Base-by-base conservation (phyloP, 2,329 filamentous ascomycete species). In the Fusarium sp. region DNA sequence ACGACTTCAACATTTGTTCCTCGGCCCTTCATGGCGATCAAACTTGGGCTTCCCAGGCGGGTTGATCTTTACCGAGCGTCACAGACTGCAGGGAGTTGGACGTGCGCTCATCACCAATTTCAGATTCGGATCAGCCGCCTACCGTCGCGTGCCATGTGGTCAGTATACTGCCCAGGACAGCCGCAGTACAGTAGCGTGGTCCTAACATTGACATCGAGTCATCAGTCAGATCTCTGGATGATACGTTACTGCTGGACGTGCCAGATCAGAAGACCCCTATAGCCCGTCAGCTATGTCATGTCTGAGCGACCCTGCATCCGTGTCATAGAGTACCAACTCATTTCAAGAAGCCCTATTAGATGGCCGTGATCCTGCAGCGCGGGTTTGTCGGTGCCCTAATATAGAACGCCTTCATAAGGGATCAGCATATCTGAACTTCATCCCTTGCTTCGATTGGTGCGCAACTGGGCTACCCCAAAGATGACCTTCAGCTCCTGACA, bases 191-290 rank as follows among this genome's bases (percentile, higher is more conserved):
- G 46, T 50, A 50, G 46, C 46, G 33, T 38, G 16, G 33, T 38
- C 31, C 46, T 18, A 15, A 30, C 47, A n/a, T 28, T 18, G 34
- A 28, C 52, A 54, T 69, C 66, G 57, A 70, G 62, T 59, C 62
- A 67, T 54, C 57, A 50, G 28, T 52, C 34, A 67, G 47, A 64
- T 63, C 45, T 70, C 20, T 26, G n/a, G 47, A 69, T 67, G 62
- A 70, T 60, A 69, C 67, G 62, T 70, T 69, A 67, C 66, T 28
- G 57, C n/a, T 38, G 31, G 36, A 34, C 49, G 26, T 59, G 40
- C 42, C 47, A 62, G 42, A 33, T 62, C 26, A 44, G 36, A 55
- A 62, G 65, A 67, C 66, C 66, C 66, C 45, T 66, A 63, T n/a
- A 55, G 40, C 50, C 53, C 38, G 26, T 41, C 41, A 50, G 60